Base-by-base conservation (phyloP, 129 eudicot genomes). In the Cynara cardunculus region DNA sequence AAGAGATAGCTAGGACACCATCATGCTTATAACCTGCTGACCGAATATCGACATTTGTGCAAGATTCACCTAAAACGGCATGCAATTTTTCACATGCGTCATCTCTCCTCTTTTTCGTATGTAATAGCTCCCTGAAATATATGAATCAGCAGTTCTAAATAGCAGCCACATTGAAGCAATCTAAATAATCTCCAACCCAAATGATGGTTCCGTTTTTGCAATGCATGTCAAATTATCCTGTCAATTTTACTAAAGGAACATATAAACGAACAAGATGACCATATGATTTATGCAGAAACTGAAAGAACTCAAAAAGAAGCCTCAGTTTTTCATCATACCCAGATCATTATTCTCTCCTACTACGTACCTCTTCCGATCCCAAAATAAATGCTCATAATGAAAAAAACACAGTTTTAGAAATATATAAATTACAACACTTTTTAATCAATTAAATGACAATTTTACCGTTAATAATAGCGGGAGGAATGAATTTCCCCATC, bases 101-200 rank as follows among this genome's bases (percentile, higher is more conserved):
- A 1, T 87, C 87, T 83, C 85, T 90, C 68, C 97, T 87, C 87
- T 88, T 76, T 87, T 87, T 85, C 32, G 89, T 92, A 77, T 92
- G 94, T 69, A 92, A 85, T 74, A 88, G 88, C 71, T 89, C 88
- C 87, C 94, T 92, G 90, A 80, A 74, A 71, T 79, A 22, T 35
- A 76, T 76, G 72, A 61, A 31, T 61, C 25, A 76, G 8, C 22
- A n/a, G 49, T 59, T 24, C 19, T 26, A 28, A 56, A 3, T 7
- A 30, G 61, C 18, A 75, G 53, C 4, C 22, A 62, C 27, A 75
- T 16, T 21, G 19, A 56, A 78, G 30, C 32, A 78, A 73, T 13
- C 18, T 30, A 71, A 32, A 79, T 24, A 70, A 78, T 61, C 25
- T 28, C 75, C 64, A 77, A 25, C 81, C 71, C 78, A 76, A 66